Percentiles rank a stretch among this genome's conserved stretches.
phyloP scores from a whole-genome alignment of 129 eudicot genomes.

The Lactuca saligna region DNA sequence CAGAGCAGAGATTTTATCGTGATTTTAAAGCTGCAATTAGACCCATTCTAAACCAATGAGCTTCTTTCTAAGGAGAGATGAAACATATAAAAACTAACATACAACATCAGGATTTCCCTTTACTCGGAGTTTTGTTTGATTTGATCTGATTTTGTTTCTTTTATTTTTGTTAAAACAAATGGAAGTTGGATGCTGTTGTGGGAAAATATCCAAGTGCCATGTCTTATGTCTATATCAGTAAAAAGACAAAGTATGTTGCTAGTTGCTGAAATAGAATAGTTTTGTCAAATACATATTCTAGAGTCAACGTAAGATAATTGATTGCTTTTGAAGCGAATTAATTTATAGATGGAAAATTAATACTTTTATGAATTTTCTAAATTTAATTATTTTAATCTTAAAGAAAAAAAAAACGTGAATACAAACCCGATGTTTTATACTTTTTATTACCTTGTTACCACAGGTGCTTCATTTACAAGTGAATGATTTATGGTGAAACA shows the following conservation, averaged over 20 bases:
- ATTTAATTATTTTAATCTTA: too few relatives aligned
- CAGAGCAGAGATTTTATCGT: constrained; percentile 81
- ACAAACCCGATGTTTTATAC: too few relatives aligned
- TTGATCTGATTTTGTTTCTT: not conserved
- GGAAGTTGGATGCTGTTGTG: too few relatives aligned
- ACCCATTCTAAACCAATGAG: constrained; percentile 40
- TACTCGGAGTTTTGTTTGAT: not conserved
- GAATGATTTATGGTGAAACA: too few relatives aligned
- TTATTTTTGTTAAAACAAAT: too few relatives aligned
- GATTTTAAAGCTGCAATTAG: constrained; percentile 64
- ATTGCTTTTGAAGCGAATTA: not conserved
- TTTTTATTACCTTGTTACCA: too few relatives aligned
- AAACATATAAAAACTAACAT: constrained; percentile 11
- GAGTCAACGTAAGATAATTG: not conserved
- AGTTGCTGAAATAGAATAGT: not conserved
- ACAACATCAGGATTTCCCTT: constrained; percentile 12
- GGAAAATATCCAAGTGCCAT: too few relatives aligned
- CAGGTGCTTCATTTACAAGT: too few relatives aligned
- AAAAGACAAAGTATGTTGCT: not conserved
- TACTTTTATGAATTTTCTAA: too few relatives aligned
- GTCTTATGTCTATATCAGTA: too few relatives aligned
- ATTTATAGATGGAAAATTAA: too few relatives aligned
- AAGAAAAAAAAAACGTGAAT: too few relatives aligned
- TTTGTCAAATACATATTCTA: not conserved
- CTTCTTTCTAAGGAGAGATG: constrained; percentile 5